Percentiles rank a stretch among this genome's conserved stretches.
These are phyloP conservation scores for Globisporangium mamillatum DNA, from an alignment of 352 stramenopile species.

Conservation along the genomic window DNA sequence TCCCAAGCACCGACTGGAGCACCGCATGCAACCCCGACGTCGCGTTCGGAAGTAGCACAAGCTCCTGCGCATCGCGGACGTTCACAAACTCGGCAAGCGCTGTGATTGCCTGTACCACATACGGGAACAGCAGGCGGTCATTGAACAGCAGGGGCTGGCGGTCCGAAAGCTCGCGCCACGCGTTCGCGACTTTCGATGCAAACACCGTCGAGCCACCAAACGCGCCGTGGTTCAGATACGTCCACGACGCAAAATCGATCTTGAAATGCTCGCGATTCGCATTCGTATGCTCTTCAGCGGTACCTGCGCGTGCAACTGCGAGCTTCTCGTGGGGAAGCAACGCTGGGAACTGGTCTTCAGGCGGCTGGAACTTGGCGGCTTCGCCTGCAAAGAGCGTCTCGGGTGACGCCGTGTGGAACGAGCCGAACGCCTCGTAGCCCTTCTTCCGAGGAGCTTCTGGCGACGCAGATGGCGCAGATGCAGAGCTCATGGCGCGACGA, in stretches of 20 bases:
- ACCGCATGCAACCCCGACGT: conserved; percentile 90
- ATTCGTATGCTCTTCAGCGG: neutral
- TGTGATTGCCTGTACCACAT: conserved; percentile 80
- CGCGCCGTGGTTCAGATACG: conserved; percentile 94
- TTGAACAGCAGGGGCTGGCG: conserved; percentile 90
- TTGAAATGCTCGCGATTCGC: conserved; percentile 48
- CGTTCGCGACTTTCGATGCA: conserved; percentile 55
- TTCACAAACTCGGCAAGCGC: conserved; percentile 70
- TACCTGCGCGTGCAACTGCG: neutral
- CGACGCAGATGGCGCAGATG: neutral
- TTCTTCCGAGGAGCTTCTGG: neutral
- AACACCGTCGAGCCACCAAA: conserved; percentile 84
- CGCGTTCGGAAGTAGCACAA: conserved; percentile 87
- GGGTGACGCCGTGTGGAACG: conserved; percentile 70
- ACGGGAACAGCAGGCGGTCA: conserved; percentile 90
- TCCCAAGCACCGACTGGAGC: conserved; percentile 40
- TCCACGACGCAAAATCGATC: conserved; percentile 68
- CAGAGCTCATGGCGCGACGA: conserved; percentile 1
- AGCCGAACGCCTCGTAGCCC: conserved; percentile 71
- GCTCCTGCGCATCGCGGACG: conserved; percentile 40
- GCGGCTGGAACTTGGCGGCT: conserved; percentile 13
- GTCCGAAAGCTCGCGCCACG: conserved; percentile 84
- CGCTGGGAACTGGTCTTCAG: conserved; percentile 19
- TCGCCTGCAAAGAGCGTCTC: conserved; percentile 44
- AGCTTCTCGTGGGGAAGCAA: conserved; percentile 8